Conservation (phyloP, 805 yeast species). For the Lachancea meyersii region DNA sequence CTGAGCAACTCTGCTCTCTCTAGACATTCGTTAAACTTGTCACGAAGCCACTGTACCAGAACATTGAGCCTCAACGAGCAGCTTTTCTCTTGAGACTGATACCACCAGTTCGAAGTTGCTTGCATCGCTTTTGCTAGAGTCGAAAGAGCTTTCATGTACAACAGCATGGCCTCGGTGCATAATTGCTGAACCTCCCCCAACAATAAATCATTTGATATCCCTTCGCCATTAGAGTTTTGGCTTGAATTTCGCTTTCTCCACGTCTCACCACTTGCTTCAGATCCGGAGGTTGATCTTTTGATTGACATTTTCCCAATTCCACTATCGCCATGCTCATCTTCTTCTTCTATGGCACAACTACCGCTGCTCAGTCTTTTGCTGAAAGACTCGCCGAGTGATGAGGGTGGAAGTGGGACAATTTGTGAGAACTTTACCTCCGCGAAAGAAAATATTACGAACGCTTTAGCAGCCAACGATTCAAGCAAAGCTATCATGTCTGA, state of each 20-base stretch:
- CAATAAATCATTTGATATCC: slow-evolving; percentile 38
- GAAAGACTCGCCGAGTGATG: slow-evolving; percentile 14
- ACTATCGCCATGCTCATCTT: slow-evolving; percentile 22
- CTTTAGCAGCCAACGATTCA: slow-evolving; percentile 79
- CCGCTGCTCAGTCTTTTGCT: slow-evolving; percentile 25
- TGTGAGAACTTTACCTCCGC: slow-evolving; percentile 90
- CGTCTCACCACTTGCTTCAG: neutral
- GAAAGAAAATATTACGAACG: slow-evolving; percentile 79
- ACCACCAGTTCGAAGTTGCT: slow-evolving; percentile 89
- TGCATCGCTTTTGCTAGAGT: slow-evolving; percentile 82
- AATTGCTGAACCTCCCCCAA: slow-evolving; percentile 50
- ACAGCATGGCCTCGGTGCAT: slow-evolving; percentile 79
- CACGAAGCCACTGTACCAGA: slow-evolving; percentile 87
- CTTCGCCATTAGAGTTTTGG: slow-evolving; percentile 7
- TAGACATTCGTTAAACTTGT: slow-evolving; percentile 78
- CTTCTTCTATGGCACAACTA: slow-evolving; percentile 35
- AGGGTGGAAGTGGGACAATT: slow-evolving; percentile 58
- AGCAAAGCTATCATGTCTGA: slow-evolving; percentile 41
- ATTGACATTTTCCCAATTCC: neutral
- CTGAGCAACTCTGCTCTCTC: slow-evolving; percentile 81
- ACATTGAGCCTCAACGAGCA: slow-evolving; percentile 47
- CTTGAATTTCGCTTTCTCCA: slow-evolving; percentile 4
- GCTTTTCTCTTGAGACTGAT: slow-evolving; percentile 37
- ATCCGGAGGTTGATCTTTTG: neutral
- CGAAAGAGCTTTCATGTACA: slow-evolving; percentile 79